phyloP scores from a whole-genome alignment of 2,329 filamentous ascomycete genomes.

The Ilyonectria destructans region DNA sequence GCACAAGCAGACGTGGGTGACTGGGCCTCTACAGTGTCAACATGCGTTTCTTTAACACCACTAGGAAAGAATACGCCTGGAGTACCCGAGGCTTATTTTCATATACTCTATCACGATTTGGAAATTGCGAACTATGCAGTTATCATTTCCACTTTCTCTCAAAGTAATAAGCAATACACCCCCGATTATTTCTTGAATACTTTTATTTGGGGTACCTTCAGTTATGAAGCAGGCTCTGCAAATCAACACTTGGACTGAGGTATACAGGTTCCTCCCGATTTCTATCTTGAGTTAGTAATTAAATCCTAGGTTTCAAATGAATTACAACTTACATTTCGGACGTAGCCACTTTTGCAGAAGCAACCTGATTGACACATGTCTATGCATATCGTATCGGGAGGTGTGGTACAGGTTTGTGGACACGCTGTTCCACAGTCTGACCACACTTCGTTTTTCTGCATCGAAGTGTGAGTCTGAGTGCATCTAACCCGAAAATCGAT shows the following conservation, averaged over 20 bases:
- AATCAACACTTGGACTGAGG: neutral
- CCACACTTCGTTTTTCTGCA: neutral
- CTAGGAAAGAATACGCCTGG: no score
- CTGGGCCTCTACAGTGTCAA: no score
- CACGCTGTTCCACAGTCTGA: neutral
- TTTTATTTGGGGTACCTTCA: neutral
- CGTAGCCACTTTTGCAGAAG: neutral
- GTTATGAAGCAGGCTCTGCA: neutral
- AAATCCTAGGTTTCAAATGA: neutral
- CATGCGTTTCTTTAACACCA: no score
- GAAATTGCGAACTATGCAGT: no score
- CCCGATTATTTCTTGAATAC: neutral
- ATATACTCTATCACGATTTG: no score
- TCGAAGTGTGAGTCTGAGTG: neutral
- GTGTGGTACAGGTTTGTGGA: neutral
- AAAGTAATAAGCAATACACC: no score
- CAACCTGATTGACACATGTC: neutral
- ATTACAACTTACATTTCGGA: neutral
- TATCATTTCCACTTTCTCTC: no score
- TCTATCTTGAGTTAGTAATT: neutral
- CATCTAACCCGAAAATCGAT: neutral
- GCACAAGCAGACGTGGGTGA: no score
- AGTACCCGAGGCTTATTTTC: no score
- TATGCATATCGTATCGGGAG: neutral
- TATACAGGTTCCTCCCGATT: neutral